Base-by-base conservation (phyloP, 108 stramenopile genomes). In the Cyclostephanos invisitatus region DNA sequence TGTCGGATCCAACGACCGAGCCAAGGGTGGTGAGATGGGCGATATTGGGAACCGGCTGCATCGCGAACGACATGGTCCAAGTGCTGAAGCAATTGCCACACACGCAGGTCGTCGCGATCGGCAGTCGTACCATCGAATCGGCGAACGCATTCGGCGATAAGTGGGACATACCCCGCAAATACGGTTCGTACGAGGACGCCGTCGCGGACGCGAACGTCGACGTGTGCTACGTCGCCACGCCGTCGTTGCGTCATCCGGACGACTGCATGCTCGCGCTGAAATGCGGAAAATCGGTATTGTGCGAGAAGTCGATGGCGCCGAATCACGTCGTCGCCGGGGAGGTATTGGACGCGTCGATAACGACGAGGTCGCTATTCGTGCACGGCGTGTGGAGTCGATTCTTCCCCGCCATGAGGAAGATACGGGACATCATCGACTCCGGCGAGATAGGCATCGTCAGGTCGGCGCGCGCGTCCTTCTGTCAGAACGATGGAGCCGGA, bases 301-400 rank as follows among this genome's bases (percentile, higher is more conserved):
- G 83, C 44, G 83, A 84, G 64, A 84, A 84, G 68, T 72, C 28
- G 32, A 82, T 84, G 84, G 84, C 84, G 15, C 77, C 84, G 2
- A 50, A 67, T 55, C 51, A 58, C 59, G 55, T 60, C 3, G 55
- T 54, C 28, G 80, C 81, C 8, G 61, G 61, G 48, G 46, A 68
- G 8, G 67, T 82, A 7, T 32, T 84, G 3, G 60, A 73, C 49
- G 65, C 62, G 14, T 80, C 84, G 17, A 65, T 50, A n/a, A 7
- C 38, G 6, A 27, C 63, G 37, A 77, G 78, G 18, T 18, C 54
- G 4, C 67, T 84, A 5, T 77, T 77, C 48, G 66, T 84, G 9
- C 84, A 84, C 53, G 83, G 80, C 53, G 83, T 84, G 8, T 84
- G 83, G 83, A 72, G 69, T 21, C 64, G 83, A 27, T 84, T 84